phyloP scores from a whole-genome alignment of 2,329 filamentous ascomycete genomes.

The Orbilia brochopaga region DNA sequence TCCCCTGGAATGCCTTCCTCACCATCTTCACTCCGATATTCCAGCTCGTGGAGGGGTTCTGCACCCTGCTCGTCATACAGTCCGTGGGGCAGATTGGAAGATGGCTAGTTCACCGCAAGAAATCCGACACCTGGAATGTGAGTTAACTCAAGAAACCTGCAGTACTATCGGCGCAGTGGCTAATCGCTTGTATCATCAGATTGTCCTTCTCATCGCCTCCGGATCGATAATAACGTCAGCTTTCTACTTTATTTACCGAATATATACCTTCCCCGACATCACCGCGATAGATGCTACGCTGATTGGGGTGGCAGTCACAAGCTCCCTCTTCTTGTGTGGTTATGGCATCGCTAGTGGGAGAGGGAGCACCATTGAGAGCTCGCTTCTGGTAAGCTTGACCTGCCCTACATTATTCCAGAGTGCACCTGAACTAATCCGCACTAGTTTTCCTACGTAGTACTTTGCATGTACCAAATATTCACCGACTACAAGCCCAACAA shows the following conservation, averaged over 20 bases:
- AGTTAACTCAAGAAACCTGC: no score
- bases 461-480: constrained; percentile 98
- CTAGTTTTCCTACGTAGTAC: constrained; percentile 89
- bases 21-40: constrained; percentile 92
- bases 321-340: constrained; percentile 86
- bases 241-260: constrained; percentile 94
- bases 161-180: no score
- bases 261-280: constrained; percentile 90
- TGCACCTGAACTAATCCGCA: constrained; percentile 30
- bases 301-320: constrained; percentile 90
- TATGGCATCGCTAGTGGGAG: constrained; percentile 94
- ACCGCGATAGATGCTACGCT: constrained; percentile 89
- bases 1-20: constrained; percentile 85
- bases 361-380: constrained; percentile 94
- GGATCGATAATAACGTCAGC: constrained; percentile 91
- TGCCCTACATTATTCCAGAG: constrained; percentile 50
- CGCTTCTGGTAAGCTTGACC: constrained; percentile 66
- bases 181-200: constrained; percentile 63
- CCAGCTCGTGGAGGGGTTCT: constrained; percentile 94
- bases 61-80: constrained; percentile 93
- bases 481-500: constrained; percentile 91
- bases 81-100: constrained; percentile 90
- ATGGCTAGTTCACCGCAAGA: constrained; percentile 83
- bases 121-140: constrained; percentile 95
- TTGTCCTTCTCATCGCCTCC: constrained; percentile 83